Evolutionary conservation across 495 filamentous ascomycete species (phyloP).

Genomic region (Tuber calosporum): DNA sequence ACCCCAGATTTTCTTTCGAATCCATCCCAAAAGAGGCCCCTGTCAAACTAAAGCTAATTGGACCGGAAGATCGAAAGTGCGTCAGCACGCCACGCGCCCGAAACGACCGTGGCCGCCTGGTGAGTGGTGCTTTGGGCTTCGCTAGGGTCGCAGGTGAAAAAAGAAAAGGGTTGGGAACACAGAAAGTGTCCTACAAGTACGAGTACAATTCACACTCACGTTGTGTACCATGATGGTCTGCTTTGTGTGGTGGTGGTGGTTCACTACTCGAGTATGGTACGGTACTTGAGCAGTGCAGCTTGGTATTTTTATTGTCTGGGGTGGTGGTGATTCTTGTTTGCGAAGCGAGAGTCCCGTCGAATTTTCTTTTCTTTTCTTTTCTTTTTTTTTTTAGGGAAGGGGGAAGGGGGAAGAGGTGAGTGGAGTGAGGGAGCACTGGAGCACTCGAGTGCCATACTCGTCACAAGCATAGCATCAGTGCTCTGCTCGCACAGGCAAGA

Average conservation of each 20-base stretch:
- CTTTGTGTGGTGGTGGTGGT: slow-evolving; percentile 1
- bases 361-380: neutral
- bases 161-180: neutral
- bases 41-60: slow-evolving; percentile 25
- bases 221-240: neutral
- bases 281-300: too few relatives aligned
- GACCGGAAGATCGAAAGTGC: slow-evolving; percentile 38
- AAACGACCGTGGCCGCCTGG: slow-evolving; percentile 4
- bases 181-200: neutral
- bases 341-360: neutral
- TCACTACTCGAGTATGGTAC: too few relatives aligned
- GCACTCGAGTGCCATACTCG: too few relatives aligned
- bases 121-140: slow-evolving; percentile 27
- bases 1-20: slow-evolving; percentile 35
- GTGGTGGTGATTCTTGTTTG: neutral
- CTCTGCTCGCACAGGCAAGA: too few relatives aligned
- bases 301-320: neutral
- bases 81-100: slow-evolving; percentile 34
- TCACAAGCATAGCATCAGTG: too few relatives aligned
- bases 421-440: too few relatives aligned
- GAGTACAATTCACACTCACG: slow-evolving; percentile 1
- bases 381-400: too few relatives aligned
- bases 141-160: slow-evolving; percentile 20
- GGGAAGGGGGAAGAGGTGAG: neutral
- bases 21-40: slow-evolving; percentile 26